Evolutionary conservation across 495 filamentous ascomycete species (phyloP), one percentile per base, ranked within the genome.

Genomic region (Physcia stellaris): DNA sequence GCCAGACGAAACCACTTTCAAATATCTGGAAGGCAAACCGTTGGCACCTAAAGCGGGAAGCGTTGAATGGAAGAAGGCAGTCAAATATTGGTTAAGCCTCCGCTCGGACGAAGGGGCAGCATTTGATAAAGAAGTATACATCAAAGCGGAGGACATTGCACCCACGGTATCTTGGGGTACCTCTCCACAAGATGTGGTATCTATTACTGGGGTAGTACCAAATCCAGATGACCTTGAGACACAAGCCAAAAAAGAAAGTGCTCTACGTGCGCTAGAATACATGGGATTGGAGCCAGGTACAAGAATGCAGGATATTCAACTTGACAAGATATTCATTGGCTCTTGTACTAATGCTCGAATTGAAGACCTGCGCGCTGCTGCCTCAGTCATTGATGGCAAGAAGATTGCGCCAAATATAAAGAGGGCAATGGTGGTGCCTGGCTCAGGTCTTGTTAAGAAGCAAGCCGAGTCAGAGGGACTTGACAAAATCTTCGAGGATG

Each of bases 261-360:
- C 82, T 54, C 69, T 71, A 42, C 76, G 84, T 38, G 80, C 86
- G 55, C 70, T 98, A 7, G 79, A 94, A 56, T 98, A 98, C 63
- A 98, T 98, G 90, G 90, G 90, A 21, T 73, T 98, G 19, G 73
- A 63, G 4, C 56, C 88, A 26, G 83, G 84, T 24, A 94, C 83
- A 0, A 77, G 74, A 13, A 90, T 98, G 79, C 76, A 94, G 57
- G 85, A 96, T 4, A 77, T 98, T 45, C 58, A 61, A 13, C 67
- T 98, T 27, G 90, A 98, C 67, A 96, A 95, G 66, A 75, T 95
- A 40, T 98, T 98, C 57, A 94, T 98, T 50, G 90, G 90, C 34
- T 94, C 87, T 21, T 98, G 90, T 75, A 98, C 90, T 17, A 98
- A 98, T 58, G 79, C 86, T 13, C 75, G 90, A 49, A 94, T 98